These are phyloP conservation scores for Schizochytrium sp. DNA, from an alignment of 108 stramenopile genomes.

Conservation along the genomic window DNA sequence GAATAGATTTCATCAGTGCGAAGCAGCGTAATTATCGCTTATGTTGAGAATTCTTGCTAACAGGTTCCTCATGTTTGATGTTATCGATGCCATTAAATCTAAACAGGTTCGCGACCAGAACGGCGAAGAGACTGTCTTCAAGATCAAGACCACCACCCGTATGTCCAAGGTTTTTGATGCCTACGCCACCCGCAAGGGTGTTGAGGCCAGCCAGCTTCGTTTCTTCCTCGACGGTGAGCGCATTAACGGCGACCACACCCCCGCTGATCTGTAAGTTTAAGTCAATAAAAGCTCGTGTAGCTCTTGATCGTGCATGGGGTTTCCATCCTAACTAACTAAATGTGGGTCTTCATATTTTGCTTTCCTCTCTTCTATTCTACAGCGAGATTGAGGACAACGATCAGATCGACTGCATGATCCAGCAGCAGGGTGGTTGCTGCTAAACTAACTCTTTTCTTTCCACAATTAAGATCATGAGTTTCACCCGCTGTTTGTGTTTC, in stretches of 20 bases:
- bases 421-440: conserved; percentile 72
- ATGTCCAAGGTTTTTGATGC: conserved; percentile 92
- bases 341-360: neutral
- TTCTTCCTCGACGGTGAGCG: conserved; percentile 95
- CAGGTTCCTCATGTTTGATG: too few species aligned
- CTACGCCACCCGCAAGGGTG: conserved; percentile 89
- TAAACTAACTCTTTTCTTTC: neutral
- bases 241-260: conserved; percentile 83
- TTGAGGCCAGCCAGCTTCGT: conserved; percentile 81
- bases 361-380: neutral
- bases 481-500: too few species aligned
- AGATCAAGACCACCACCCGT: conserved; percentile 95
- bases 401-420: conserved; percentile 92
- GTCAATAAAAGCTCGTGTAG: too few species aligned
- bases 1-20: too few species aligned
- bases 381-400: conserved; percentile 93
- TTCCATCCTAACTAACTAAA: neutral
- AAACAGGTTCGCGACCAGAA: conserved; percentile 85
- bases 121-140: conserved; percentile 94
- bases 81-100: conserved; percentile 78
- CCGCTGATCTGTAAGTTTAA: conserved; percentile 76
- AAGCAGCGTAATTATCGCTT: too few species aligned
- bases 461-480: too few species aligned
- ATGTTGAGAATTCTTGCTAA: too few species aligned
- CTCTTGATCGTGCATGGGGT: neutral